Evolutionary conservation across 176 grass and related monocot genomes (phyloP).

Genomic region (Ananas comosus): DNA sequence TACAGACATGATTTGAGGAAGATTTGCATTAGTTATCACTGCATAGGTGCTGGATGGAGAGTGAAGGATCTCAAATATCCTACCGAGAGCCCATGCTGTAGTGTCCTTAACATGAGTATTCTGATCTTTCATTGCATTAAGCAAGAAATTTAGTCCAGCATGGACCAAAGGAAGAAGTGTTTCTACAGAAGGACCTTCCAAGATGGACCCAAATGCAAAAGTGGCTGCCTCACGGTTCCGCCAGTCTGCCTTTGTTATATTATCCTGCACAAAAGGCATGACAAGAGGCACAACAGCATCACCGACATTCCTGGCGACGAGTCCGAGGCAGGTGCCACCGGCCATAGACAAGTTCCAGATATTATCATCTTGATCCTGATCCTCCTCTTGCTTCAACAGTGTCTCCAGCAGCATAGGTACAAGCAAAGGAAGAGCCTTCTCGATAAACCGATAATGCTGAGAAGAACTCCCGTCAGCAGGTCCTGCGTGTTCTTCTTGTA

Average conservation of each 20-base stretch:
- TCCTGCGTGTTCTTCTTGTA: slow-evolving; percentile 38
- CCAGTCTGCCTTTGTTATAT: slow-evolving; percentile 46
- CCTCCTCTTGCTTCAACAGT: slow-evolving; percentile 56
- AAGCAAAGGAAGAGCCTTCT: slow-evolving; percentile 43
- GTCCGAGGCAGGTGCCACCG: slow-evolving; percentile 51
- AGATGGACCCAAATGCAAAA: slow-evolving; percentile 48
- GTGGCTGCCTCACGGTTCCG: slow-evolving; percentile 45
- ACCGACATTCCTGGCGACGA: slow-evolving; percentile 34
- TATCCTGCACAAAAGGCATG: slow-evolving; percentile 51
- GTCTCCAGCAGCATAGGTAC: slow-evolving; percentile 53
- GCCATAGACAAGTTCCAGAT: slow-evolving; percentile 48
- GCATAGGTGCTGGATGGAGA: slow-evolving; percentile 20
- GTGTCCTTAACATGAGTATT: slow-evolving; percentile 51
- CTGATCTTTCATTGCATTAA: slow-evolving; percentile 49
- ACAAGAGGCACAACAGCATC: slow-evolving; percentile 45
- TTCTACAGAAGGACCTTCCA: slow-evolving; percentile 43
- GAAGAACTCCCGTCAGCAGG: slow-evolving; percentile 25
- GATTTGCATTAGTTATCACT: slow-evolving; percentile 33
- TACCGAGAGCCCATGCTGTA: slow-evolving; percentile 48
- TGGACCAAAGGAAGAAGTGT: slow-evolving; percentile 37
- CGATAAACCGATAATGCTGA: slow-evolving; percentile 35
- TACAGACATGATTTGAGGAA: slow-evolving; percentile 28
- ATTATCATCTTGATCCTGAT: slow-evolving; percentile 50
- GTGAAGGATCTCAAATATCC: slow-evolving; percentile 44
- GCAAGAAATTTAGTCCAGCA: slow-evolving; percentile 40